Base-by-base conservation (phyloP, 1,139 yeast genomes). In the Yamadazyma friedrichii region DNA sequence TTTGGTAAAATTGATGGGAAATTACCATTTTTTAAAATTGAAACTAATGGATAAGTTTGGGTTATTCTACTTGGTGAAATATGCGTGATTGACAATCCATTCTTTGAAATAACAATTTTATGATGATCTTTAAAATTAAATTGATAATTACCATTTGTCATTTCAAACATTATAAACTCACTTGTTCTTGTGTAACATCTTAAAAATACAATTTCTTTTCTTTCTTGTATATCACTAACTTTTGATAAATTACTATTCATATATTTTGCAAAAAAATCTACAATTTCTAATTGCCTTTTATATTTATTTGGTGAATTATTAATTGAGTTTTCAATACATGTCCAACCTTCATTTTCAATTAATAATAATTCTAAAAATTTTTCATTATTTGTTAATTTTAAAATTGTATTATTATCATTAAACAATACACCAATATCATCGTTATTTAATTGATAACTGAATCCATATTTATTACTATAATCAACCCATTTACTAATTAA, bases 401-500 rank as follows among this genome's bases (percentile, higher is more conserved):
- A 72, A 50, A 89, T 78, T 9, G 95, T 84, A 43, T 86, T 82
- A 26, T 87, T 86, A 55, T 87, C 93, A 54, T 88, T 87, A 63
- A 88, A 89, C 44, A 86, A 71, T 9, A 89, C 96, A n/a, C 98
- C 98, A 46, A 88, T 87, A 52, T 87, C 88, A 46, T 89, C 94
- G 42, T 91, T 86, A 27, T 93, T 87, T 42, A 93, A 69, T 61
- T 93, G 96, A 61, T 93, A 93, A 6, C 96, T 88, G 56, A 94
- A 85, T 0, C 99, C 99, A 62, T 91, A 95, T 58, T 87, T 88
- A 66, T 91, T 89, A 32, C 96, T 87, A 61, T 93, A 93, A 62
- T 94, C 98, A 25, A 94, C 98, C 99, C 99, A 94, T 61, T 91
- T 91, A 48, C 95, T 85, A 38, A 93, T 84, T 47, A 88, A 79